Base-by-base conservation (phyloP, 2,329 filamentous ascomycete species). In the Lecanicillium sp. region DNA sequence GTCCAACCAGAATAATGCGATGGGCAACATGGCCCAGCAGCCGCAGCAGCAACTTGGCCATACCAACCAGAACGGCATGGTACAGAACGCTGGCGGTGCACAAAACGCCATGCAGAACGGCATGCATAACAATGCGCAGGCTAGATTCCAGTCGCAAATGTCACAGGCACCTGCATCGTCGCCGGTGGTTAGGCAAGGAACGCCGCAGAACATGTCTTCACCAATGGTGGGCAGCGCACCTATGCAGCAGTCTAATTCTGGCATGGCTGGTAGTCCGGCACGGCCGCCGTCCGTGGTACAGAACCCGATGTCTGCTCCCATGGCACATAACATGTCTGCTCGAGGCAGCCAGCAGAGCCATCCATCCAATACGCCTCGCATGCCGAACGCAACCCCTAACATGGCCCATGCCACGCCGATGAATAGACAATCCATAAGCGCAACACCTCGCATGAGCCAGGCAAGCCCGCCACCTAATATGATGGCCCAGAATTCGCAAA, bases 331-430 rank as follows among this genome's bases (percentile, higher is more conserved):
- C 47, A 82, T 81, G 77, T 78, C 74, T 39, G 68, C 74, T 15
- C 71, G 77, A 44, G 74, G 75, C 41, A 82, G 78, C 50, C 79
- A 83, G 50, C 78, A 82, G 51, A 82, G 79, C 47, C 78, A 82
- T 55, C 67, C 69, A 3, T 69, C 74, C 3, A 72, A 71, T n/a
- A 82, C 79, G 9, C 79, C 79, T 18, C 69, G 76, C 11, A 74
- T 81, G 60, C 73, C 71, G 5, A 70, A 69, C 45, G 68, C 73
- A 12, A 83, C 79, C 2, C 79, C 79, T 2, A 77, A 74, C 44
- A 73, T 81, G 56, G 49, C 63, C 11, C 74, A 79, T 42, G 70
- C 68, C 19, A 82, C 79, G 1, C 79, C 79, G 1, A 71, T 79
- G 15, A 68, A 62, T 36, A 60, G 74, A 42, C 58, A 67, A 52